Evolutionary conservation across 2,329 filamentous ascomycete genomes (phyloP).

Genomic region (Monilinia fructigena): DNA sequence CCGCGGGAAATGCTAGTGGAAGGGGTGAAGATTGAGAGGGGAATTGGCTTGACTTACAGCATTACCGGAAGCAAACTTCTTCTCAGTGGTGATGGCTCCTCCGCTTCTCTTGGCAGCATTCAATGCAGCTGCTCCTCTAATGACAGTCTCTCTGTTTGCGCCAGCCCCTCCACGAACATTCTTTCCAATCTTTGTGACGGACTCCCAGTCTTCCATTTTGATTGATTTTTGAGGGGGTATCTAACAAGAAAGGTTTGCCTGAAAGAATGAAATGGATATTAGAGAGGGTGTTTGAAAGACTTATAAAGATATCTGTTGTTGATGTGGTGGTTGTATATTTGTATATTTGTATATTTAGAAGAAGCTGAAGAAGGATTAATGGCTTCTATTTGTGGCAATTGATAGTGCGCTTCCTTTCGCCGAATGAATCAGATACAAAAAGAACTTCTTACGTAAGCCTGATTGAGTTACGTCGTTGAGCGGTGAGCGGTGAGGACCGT

Average conservation of each 20-base stretch:
- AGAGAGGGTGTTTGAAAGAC: too few relatives aligned
- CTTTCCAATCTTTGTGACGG: slow-evolving; percentile 89
- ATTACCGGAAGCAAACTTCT: slow-evolving; percentile 82
- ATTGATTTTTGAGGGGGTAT: slow-evolving; percentile 6
- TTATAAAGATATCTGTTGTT: neutral
- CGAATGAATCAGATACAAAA: slow-evolving; percentile 25
- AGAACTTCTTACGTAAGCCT: slow-evolving; percentile 20
- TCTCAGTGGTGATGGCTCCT: slow-evolving; percentile 77
- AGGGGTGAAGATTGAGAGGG: neutral
- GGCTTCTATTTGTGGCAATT: slow-evolving; percentile 20
- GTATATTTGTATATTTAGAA: neutral
- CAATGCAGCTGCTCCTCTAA: slow-evolving; percentile 77
- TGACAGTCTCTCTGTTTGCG: slow-evolving; percentile 74
- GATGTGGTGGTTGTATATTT: slow-evolving; percentile 10
- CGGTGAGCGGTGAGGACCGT: neutral
- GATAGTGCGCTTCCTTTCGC: slow-evolving; percentile 9
- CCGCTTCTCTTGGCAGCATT: slow-evolving; percentile 88
- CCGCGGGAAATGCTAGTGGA: neutral
- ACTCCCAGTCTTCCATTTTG: slow-evolving; percentile 77
- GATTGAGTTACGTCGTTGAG: slow-evolving; percentile 1
- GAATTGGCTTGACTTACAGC: slow-evolving; percentile 56
- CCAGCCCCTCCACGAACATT: slow-evolving; percentile 67
- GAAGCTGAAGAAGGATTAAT: slow-evolving; percentile 16
- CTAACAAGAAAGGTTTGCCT: neutral
- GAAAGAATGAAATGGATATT: neutral